A percentile compares a stretch with the other conserved stretches of the same genome.
Evolutionary conservation across 768 basidiomycete species (phyloP).

Genomic region (Mycena floridula): DNA sequence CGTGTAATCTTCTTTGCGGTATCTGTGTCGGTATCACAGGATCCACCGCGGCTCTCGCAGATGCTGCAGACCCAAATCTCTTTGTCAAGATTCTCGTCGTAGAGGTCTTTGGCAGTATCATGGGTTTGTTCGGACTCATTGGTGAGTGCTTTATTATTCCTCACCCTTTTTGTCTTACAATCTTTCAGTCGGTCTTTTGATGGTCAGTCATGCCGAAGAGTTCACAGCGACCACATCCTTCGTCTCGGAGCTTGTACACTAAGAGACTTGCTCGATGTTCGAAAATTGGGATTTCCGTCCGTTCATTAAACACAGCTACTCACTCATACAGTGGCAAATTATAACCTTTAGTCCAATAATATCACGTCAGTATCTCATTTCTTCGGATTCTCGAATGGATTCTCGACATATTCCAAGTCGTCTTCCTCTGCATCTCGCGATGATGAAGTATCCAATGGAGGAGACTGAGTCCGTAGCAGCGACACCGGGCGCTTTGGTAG

Average conservation of each 20-base stretch:
- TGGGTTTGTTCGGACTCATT: constrained; percentile 91
- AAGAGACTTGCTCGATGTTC: neutral
- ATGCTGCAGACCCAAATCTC: constrained; percentile 89
- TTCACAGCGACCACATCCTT: constrained; percentile 30
- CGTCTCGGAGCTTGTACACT: constrained; percentile 25
- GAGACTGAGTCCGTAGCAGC: constrained; percentile 30
- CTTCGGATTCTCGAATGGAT: constrained; percentile 61
- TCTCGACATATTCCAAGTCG: constrained; percentile 69
- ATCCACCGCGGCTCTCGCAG: constrained; percentile 89
- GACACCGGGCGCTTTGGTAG: constrained; percentile 74
- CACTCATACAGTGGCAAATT: too few relatives aligned
- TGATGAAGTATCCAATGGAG: constrained; percentile 13
- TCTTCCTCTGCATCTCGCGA: constrained; percentile 34
- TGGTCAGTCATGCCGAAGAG: constrained; percentile 43
- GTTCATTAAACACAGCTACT: too few relatives aligned
- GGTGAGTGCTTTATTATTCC: constrained; percentile 53
- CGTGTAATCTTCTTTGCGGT: constrained; percentile 93
- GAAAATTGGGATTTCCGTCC: neutral
- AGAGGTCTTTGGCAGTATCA: constrained; percentile 88
- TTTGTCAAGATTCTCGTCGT: constrained; percentile 98
- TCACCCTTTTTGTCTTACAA: neutral
- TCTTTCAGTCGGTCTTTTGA: constrained; percentile 48
- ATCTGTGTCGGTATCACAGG: constrained; percentile 93
- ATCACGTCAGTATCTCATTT: neutral
- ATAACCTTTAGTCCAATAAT: neutral